A percentile compares a stretch with the other conserved stretches of the same genome.
Evolutionary conservation across 2,329 filamentous ascomycete genomes (phyloP).

Genomic region (Claviceps sp.): DNA sequence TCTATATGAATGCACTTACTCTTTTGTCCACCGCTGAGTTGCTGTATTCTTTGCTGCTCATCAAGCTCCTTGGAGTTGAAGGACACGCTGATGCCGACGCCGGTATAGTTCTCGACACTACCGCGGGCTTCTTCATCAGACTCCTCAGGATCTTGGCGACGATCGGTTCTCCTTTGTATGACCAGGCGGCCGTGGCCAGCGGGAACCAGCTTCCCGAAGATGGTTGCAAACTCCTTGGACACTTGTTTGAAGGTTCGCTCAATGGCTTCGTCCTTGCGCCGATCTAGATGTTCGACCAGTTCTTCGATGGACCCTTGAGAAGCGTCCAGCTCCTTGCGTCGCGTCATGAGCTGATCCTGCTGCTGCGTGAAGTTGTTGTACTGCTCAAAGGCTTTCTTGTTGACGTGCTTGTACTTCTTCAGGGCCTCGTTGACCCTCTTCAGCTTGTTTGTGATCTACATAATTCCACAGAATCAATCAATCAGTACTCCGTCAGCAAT

Average conservation of each 20-base stretch:
- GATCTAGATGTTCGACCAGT: slow-evolving; percentile 82
- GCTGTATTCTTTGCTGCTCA: slow-evolving; percentile 94
- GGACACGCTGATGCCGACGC: slow-evolving; percentile 91
- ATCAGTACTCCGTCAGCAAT: slow-evolving; percentile 2
- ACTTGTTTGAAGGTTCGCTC: slow-evolving; percentile 98
- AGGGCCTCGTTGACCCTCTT: slow-evolving; percentile 86
- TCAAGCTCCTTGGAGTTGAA: slow-evolving; percentile 96
- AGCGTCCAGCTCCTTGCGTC: slow-evolving; percentile 74
- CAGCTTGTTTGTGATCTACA: slow-evolving; percentile 49
- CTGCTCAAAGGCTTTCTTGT: slow-evolving; percentile 99
- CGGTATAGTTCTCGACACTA: slow-evolving; percentile 85
- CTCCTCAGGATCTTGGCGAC: slow-evolving; percentile 43
- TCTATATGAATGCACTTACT: slow-evolving; percentile 41
- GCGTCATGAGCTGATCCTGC: slow-evolving; percentile 72
- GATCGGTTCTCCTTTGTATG: slow-evolving; percentile 82
- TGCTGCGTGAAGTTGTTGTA: slow-evolving; percentile 95
- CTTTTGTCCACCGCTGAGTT: slow-evolving; percentile 94
- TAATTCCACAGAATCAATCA: slow-evolving; percentile 4
- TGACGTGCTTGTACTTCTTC: slow-evolving; percentile 96
- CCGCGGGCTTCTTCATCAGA: slow-evolving; percentile 57
- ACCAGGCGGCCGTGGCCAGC: slow-evolving; percentile 83
- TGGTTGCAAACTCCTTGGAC: slow-evolving; percentile 77
- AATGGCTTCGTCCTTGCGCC: slow-evolving; percentile 94
- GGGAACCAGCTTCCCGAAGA: slow-evolving; percentile 91
- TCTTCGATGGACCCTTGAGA: slow-evolving; percentile 83